Conservation (phyloP, 1,284 basidiomycete species). For the Vanrija sp. region DNA sequence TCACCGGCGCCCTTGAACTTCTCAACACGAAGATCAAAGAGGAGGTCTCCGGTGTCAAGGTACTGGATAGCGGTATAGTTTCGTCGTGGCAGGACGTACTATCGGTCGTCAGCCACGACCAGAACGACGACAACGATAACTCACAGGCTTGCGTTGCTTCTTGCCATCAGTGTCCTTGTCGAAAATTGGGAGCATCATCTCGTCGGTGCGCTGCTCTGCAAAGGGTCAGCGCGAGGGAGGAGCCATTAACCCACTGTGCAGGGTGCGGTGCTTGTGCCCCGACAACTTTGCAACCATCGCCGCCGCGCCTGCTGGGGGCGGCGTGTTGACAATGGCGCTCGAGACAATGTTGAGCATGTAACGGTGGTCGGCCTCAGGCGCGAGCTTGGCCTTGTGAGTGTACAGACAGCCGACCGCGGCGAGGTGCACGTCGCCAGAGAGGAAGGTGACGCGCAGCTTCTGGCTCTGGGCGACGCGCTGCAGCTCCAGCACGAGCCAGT, state of each 20-base stretch:
- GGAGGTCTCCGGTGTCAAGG: slow-evolving; percentile 63
- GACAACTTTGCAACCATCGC: slow-evolving; percentile 75
- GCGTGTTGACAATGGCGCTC: slow-evolving; percentile 54
- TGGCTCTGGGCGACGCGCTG: slow-evolving; percentile 64
- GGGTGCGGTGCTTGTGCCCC: slow-evolving; percentile 74
- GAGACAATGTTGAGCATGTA: slow-evolving; percentile 73
- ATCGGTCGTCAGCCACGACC: neutral
- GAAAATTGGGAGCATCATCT: slow-evolving; percentile 83
- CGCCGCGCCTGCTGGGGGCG: slow-evolving; percentile 71
- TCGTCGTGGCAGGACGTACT: slow-evolving; percentile 57
- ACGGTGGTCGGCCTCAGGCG: slow-evolving; percentile 62
- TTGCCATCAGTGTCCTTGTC: slow-evolving; percentile 70
- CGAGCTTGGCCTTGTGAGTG: slow-evolving; percentile 55
- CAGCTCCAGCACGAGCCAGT: slow-evolving; percentile 76
- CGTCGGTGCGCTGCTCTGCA: slow-evolving; percentile 57
- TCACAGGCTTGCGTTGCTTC: slow-evolving; percentile 25
- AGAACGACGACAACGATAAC: too few species aligned
- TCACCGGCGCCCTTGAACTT: slow-evolving; percentile 71
- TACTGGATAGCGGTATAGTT: slow-evolving; percentile 84
- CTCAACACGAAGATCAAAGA: slow-evolving; percentile 87
- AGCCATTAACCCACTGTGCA: slow-evolving; percentile 57
- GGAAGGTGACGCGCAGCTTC: slow-evolving; percentile 68
- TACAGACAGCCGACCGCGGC: slow-evolving; percentile 75
- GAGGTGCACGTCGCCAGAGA: slow-evolving; percentile 90
- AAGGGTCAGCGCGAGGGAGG: slow-evolving; percentile 46